These are phyloP conservation scores for Sonneratia caseolaris DNA, from an alignment of 345 rosid species.

Conservation along the genomic window DNA sequence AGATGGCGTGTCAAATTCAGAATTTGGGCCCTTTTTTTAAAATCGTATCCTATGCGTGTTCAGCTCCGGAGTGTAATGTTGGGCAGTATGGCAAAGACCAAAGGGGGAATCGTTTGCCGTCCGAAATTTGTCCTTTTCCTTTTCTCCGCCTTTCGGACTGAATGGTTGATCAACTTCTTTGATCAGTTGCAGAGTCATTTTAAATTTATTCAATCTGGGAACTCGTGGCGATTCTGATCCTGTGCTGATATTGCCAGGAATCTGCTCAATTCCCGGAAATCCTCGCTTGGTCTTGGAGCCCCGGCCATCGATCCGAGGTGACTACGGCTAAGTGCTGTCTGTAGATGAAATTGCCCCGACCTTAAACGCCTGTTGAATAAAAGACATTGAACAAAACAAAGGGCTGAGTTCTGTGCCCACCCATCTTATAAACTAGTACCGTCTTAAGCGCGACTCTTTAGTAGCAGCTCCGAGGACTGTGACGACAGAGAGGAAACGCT, in stretches of 20 bases:
- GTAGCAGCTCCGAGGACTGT: background rate
- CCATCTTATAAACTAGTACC: background rate
- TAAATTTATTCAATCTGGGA: too few species aligned
- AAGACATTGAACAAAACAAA: background rate
- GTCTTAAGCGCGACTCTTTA: background rate
- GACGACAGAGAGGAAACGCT: background rate
- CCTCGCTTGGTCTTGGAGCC: too few species aligned
- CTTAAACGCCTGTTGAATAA: too few species aligned
- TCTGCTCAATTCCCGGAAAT: background rate
- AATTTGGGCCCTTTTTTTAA: too few species aligned
- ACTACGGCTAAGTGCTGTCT: background rate
- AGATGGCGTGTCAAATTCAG: too few species aligned
- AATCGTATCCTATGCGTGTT: too few species aligned
- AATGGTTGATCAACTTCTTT: background rate
- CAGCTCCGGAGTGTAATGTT: too few species aligned
- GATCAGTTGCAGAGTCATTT: background rate
- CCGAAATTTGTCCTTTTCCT: background rate
- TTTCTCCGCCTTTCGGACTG: background rate
- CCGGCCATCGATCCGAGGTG: background rate
- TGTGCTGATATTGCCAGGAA: background rate
- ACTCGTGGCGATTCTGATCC: background rate
- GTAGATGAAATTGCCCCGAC: background rate
- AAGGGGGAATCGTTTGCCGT: background rate
- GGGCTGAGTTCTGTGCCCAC: background rate
- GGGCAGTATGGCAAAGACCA: background rate